Evolutionary conservation across 106 monocot genomes (phyloP).

Genomic region (Dactylorhiza incarnata): DNA sequence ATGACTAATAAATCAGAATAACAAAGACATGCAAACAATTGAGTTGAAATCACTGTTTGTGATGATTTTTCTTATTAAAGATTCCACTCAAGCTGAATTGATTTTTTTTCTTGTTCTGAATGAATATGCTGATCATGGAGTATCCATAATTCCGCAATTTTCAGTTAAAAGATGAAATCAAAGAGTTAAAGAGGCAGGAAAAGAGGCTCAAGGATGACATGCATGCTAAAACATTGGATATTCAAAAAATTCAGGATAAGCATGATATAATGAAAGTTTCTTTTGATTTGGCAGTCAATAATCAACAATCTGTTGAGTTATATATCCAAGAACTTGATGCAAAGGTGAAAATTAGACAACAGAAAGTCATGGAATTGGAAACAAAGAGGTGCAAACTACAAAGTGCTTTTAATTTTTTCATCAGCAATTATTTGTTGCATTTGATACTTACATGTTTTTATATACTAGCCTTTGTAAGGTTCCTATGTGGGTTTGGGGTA

Average conservation of each 20-base stretch:
- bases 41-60: too few relatives aligned
- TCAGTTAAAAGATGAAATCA: constrained; percentile 8
- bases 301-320: constrained; percentile 16
- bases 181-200: constrained; percentile 11
- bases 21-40: too few relatives aligned
- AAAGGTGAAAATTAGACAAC: constrained; percentile 12
- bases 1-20: neutral
- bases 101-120: too few relatives aligned
- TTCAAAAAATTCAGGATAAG: constrained; percentile 6
- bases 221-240: constrained; percentile 12
- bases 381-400: constrained; percentile 18
- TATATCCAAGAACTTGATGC: constrained; percentile 13
- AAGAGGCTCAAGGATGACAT: constrained; percentile 5
- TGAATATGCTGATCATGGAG: neutral
- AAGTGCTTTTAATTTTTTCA: neutral
- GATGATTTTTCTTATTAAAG: too few relatives aligned
- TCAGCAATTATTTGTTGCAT: neutral
- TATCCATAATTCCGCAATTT: neutral
- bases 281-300: constrained; percentile 15
- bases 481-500: neutral
- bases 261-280: constrained; percentile 11
- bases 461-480: neutral
- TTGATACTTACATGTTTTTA: neutral
- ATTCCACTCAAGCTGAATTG: too few relatives aligned
- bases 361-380: constrained; percentile 13